A percentile compares a stretch with the other conserved stretches of the same genome.
Evolutionary conservation across 2,329 filamentous ascomycete genomes (phyloP).

Genomic region (Pestalotiopsis sp.): DNA sequence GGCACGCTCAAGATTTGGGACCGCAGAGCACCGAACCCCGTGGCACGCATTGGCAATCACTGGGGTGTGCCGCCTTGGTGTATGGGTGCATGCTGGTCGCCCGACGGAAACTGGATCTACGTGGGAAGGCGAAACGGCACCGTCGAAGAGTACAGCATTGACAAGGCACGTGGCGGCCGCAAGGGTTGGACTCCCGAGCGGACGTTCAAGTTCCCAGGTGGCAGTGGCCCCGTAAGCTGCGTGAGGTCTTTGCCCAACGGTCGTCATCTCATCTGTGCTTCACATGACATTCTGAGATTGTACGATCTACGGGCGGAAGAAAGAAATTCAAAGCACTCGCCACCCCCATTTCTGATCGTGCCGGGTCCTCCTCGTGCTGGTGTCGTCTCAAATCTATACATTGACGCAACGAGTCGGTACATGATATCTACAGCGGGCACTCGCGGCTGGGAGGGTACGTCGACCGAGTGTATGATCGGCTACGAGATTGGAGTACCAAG

Average conservation of each 20-base stretch:
- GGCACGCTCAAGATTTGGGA: slow-evolving; percentile 95
- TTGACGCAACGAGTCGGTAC: slow-evolving; percentile 86
- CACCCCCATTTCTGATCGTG: slow-evolving; percentile 93
- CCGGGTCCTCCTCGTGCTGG: slow-evolving; percentile 83
- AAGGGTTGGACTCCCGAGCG: slow-evolving; percentile 74
- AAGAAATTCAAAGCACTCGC: slow-evolving; percentile 70
- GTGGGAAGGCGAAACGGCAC: slow-evolving; percentile 88
- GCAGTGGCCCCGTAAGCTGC: slow-evolving; percentile 87
- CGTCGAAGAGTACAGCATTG: slow-evolving; percentile 91
- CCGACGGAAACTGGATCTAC: slow-evolving; percentile 94
- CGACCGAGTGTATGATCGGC: slow-evolving; percentile 88
- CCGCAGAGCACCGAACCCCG: slow-evolving; percentile 71
- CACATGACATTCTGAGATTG: slow-evolving; percentile 88
- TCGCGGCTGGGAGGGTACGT: slow-evolving; percentile 89
- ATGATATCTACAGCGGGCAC: slow-evolving; percentile 94
- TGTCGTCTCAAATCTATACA: slow-evolving; percentile 82
- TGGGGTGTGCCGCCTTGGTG: slow-evolving; percentile 90
- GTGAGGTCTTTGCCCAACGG: slow-evolving; percentile 91
- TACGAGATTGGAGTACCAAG: slow-evolving; percentile 76
- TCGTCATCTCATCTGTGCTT: slow-evolving; percentile 88
- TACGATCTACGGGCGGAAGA: slow-evolving; percentile 78
- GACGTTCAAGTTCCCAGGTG: slow-evolving; percentile 83
- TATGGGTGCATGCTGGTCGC: slow-evolving; percentile 96
- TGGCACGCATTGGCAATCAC: slow-evolving; percentile 77
- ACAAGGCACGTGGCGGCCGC: slow-evolving; percentile 67